These are phyloP conservation scores for Metschnikowia orientalis DNA, from an alignment of 805 yeast genomes.

Conservation along the genomic window DNA sequence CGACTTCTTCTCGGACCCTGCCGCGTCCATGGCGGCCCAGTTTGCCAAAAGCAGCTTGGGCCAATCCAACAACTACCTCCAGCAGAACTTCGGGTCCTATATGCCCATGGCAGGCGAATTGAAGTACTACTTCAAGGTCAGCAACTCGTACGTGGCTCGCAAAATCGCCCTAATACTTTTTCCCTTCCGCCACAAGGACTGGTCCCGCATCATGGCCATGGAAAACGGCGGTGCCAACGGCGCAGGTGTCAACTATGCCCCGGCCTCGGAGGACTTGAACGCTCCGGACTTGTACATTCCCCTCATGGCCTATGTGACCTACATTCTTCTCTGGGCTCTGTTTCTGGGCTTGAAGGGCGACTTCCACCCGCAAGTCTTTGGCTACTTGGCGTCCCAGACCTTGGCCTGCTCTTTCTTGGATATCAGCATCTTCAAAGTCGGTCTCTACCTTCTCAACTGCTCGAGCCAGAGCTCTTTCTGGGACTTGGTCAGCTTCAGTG, in stretches of 20 bases:
- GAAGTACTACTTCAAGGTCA: conserved; percentile 86
- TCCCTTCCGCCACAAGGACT: conserved; percentile 80
- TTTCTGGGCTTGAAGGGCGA: conserved; percentile 82
- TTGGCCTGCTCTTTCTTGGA: conserved; percentile 79
- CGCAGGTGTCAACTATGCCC: conserved; percentile 46
- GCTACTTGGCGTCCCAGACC: conserved; percentile 81
- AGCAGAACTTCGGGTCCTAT: conserved; percentile 58
- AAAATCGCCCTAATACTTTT: conserved; percentile 72
- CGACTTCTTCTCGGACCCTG: conserved; percentile 66
- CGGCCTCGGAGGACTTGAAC: conserved; percentile 82
- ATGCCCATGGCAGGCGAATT: conserved; percentile 52
- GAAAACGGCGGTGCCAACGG: conserved; percentile 18
- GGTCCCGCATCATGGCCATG: conserved; percentile 56
- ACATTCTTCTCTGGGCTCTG: conserved; percentile 77
- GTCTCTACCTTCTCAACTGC: conserved; percentile 74
- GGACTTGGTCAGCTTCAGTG: conserved; percentile 85
- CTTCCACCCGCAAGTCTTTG: conserved; percentile 90
- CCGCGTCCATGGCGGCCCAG: conserved; percentile 80
- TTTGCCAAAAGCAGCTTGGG: conserved; percentile 81
- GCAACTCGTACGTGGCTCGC: conserved; percentile 76
- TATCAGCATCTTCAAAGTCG: conserved; percentile 68
- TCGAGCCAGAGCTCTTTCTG: conserved; percentile 57
- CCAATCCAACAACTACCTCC: conserved; percentile 75
- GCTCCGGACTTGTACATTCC: conserved; percentile 98
- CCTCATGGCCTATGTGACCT: conserved; percentile 85